These are phyloP conservation scores for Testicularia cyperi DNA, from an alignment of 1,284 basidiomycete genomes.

Conservation along the genomic window DNA sequence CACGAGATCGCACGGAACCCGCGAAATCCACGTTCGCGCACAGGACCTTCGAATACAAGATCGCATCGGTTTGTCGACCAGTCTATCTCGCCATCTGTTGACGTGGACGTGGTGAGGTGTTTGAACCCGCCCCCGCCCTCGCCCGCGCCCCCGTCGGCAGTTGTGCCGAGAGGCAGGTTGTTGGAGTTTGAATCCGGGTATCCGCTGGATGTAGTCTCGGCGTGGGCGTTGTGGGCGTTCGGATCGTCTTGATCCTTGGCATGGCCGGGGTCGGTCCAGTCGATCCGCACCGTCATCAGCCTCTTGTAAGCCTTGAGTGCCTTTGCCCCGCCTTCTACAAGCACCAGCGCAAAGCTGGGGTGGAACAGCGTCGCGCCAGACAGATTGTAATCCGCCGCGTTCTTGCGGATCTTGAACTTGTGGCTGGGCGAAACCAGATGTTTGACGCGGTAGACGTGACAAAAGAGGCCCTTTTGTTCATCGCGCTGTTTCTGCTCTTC, in stretches of 20 bases:
- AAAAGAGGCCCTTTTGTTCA: conserved; percentile 82
- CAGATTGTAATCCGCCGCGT: conserved; percentile 85
- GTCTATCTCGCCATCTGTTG: conserved; percentile 58
- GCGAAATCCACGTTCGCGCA: conserved; percentile 69
- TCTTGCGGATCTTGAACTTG: conserved; percentile 92
- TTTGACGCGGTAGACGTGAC: conserved; percentile 82
- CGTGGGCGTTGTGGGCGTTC: too few species aligned
- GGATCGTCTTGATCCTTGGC: conserved; percentile 64
- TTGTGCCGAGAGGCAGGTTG: too few species aligned
- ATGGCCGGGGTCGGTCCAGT: conserved; percentile 81
- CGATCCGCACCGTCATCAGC: conserved; percentile 83
- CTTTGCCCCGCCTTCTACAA: conserved; percentile 87
- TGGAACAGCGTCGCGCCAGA: conserved; percentile 88
- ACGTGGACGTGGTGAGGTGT: too few species aligned
- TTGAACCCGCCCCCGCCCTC: too few species aligned
- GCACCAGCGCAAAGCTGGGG: conserved; percentile 81
- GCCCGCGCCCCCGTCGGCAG: too few species aligned
- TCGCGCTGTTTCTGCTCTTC: conserved; percentile 65
- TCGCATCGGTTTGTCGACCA: conserved; percentile 84
- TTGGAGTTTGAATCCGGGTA: too few species aligned
- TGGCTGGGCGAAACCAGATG: conserved; percentile 88
- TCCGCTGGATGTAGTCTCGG: too few species aligned
- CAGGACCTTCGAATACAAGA: conserved; percentile 86
- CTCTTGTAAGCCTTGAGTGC: conserved; percentile 84
- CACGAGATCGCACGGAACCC: conserved; percentile 70